Base-by-base conservation (phyloP, 2,329 filamentous ascomycete species). In the Botryotinia narcissicola region DNA sequence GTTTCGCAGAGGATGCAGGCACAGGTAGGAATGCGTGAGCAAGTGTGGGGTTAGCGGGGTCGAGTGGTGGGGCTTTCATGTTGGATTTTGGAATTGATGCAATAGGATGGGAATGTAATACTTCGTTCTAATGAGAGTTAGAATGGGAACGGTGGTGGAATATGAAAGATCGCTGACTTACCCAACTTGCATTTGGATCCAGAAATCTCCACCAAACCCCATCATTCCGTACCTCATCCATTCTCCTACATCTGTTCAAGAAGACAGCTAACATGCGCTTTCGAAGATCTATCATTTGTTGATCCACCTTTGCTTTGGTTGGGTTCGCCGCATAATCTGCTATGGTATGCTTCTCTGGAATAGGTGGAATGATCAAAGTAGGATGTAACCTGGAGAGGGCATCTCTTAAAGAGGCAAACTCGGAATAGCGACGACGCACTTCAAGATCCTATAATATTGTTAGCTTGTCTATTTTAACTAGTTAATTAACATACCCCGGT, bases 261-360 rank as follows among this genome's bases (percentile, higher is more conserved):
- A 99, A 99, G 0, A 98, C 96, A 7, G 93, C 92, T 71, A 99
- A 83, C 96, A 99, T 99, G 79, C 96, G 93, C 85, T 98, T 98
- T 74, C 96, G 90, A 77, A 98, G 85, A 81, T 99, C 96, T 76
- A 99, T 99, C 63, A 98, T 99, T 75, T 95, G 93, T 73, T 94
- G 92, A 81, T 99, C 97, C 83, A 99, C 95, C 82, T 98, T 99
- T 29, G 97, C 97, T 80, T 95, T 98, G 54, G 96, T 99, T 2
- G 97, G 96, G 79, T 97, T 98, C 42, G 97, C 95, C 25, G 96
- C 96, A 81, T 99, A 99, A 82, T 99, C 96, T 75, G 95, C 95
- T 92, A 99, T 97, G 63, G 94, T 96, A 83, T 99, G 96, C 83
- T 99, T 99, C 84, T 99, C 97, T 35, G 96, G 96, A 79, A 99